Evolutionary conservation across 768 basidiomycete genomes (phyloP).

Genomic region (Phaeotremella fagi): DNA sequence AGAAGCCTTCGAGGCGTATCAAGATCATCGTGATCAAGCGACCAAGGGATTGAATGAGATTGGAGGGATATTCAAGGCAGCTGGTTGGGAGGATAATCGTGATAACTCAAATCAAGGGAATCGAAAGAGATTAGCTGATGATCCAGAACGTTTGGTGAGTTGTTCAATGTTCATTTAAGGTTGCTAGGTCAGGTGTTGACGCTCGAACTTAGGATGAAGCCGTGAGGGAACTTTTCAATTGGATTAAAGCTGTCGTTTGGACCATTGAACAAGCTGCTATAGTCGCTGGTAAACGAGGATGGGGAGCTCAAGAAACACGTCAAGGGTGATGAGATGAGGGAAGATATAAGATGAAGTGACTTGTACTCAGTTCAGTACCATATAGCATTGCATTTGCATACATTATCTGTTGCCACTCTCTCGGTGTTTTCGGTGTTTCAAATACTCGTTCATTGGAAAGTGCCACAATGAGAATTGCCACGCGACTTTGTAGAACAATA

Average conservation of each 20-base stretch:
- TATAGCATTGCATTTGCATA: neutral
- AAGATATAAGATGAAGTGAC: neutral
- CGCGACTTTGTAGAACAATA: too few species aligned
- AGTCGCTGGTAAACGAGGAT: constrained; percentile 26
- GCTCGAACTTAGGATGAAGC: constrained; percentile 34
- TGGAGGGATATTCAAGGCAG: neutral
- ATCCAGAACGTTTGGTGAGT: constrained; percentile 42
- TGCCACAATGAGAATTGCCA: too few species aligned
- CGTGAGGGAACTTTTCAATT: constrained; percentile 45
- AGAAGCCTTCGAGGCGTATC: constrained; percentile 12
- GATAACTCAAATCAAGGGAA: neutral
- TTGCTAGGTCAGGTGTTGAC: neutral
- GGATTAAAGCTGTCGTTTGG: constrained; percentile 48
- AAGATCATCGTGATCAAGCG: constrained; percentile 7
- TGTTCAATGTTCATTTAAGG: neutral
- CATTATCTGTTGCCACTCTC: neutral
- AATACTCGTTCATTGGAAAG: too few species aligned
- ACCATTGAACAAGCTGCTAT: constrained; percentile 46
- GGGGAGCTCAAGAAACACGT: neutral
- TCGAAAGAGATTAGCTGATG: constrained; percentile 20
- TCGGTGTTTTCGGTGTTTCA: too few species aligned
- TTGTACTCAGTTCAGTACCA: neutral
- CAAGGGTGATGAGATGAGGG: neutral
- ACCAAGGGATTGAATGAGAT: constrained; percentile 7
- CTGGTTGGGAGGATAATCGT: neutral